These are phyloP conservation scores for Epichloe sylvatica DNA, from an alignment of 2,329 filamentous ascomycete species.

Conservation along the genomic window DNA sequence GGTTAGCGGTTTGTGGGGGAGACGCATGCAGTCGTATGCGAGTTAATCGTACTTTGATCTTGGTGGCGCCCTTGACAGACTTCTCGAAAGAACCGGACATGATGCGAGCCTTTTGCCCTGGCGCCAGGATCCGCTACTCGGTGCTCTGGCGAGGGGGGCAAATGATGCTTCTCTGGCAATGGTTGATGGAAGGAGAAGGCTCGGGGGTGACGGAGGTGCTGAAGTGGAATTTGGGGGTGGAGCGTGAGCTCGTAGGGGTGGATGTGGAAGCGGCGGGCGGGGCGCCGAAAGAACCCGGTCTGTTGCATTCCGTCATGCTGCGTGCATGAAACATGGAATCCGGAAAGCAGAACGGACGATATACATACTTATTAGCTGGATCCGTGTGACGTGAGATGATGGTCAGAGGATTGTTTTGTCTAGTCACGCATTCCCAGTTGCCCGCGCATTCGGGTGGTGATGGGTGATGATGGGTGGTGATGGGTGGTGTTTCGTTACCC, in stretches of 20 bases:
- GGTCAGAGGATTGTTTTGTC: no score
- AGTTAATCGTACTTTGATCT: slow-evolving; percentile 62
- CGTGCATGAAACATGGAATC: neutral
- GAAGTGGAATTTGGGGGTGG: neutral
- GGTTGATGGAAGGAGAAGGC: slow-evolving; percentile 1
- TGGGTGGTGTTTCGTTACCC: no score
- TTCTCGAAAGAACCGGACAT: slow-evolving; percentile 95
- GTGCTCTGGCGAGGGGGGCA: neutral
- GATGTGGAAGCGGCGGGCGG: neutral
- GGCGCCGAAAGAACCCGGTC: neutral
- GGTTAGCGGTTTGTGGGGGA: neutral
- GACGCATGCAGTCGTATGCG: neutral
- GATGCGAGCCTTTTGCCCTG: slow-evolving; percentile 10
- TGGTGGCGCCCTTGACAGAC: slow-evolving; percentile 96
- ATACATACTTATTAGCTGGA: neutral
- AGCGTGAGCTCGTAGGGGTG: neutral
- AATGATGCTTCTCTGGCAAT: neutral
- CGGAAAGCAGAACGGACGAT: neutral
- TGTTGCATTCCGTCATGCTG: neutral
- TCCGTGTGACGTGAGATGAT: neutral
- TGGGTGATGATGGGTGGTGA: no score
- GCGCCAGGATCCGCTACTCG: neutral
- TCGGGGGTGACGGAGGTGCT: neutral
- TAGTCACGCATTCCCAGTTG: no score
- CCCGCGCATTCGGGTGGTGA: no score